phyloP scores from a whole-genome alignment of 371 early-diverging fungal genomes.

The Fennellomyces sp. region DNA sequence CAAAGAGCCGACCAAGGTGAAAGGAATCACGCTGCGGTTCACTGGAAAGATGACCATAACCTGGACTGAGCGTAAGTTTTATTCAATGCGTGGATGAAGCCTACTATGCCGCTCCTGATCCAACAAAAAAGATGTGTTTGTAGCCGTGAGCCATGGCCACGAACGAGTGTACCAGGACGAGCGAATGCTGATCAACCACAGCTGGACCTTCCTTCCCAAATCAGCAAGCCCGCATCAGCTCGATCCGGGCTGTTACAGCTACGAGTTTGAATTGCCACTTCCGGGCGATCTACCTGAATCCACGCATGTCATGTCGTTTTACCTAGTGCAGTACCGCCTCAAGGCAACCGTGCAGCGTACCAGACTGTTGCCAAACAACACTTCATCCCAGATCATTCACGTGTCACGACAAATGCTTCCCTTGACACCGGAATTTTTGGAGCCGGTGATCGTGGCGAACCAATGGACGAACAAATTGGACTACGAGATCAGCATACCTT shows the following conservation, averaged over 20 bases:
- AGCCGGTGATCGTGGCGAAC: conserved; percentile 36
- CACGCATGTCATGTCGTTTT: conserved; percentile 31
- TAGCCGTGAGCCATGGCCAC: conserved; percentile 32
- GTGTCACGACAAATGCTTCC: conserved; percentile 30
- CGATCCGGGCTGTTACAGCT: conserved; percentile 31
- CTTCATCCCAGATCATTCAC: conserved; percentile 17
- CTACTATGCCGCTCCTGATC: background rate
- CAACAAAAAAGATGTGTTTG: conserved; percentile 1
- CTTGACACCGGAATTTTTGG: conserved; percentile 28
- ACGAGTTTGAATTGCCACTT: conserved; percentile 42
- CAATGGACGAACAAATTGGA: conserved; percentile 45
- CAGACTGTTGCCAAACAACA: conserved; percentile 31
- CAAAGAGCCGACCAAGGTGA: conserved; percentile 37
- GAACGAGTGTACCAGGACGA: conserved; percentile 38
- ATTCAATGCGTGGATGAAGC: background rate
- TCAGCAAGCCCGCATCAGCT: conserved; percentile 24
- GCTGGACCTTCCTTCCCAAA: conserved; percentile 36
- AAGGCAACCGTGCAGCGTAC: conserved; percentile 41
- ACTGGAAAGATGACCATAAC: conserved; percentile 33
- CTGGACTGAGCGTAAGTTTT: conserved; percentile 40
- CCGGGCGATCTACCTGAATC: conserved; percentile 47
- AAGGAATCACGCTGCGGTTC: conserved; percentile 34
- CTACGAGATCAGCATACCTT: conserved; percentile 47
- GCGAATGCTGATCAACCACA: conserved; percentile 30
- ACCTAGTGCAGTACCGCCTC: conserved; percentile 41